Conservation (phyloP, 2,329 filamentous ascomycete genomes). For the Aspergillus fumigatiaffinis region DNA sequence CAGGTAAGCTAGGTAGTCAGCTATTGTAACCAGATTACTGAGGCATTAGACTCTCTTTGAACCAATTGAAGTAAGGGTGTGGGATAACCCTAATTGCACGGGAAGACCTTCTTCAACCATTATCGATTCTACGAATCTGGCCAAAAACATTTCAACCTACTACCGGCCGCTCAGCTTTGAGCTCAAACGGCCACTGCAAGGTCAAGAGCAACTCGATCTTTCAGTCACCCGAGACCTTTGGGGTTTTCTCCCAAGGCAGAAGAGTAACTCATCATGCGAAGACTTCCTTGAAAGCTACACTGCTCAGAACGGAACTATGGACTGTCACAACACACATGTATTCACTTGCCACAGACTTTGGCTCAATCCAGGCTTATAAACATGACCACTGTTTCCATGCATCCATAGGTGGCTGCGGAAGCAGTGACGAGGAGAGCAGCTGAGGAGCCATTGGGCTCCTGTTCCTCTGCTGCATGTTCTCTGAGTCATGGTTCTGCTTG, state of each 20-base stretch:
- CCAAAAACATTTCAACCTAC: constrained; percentile 5
- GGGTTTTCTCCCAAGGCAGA: background rate
- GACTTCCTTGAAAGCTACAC: constrained; percentile 3
- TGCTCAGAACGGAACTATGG: background rate
- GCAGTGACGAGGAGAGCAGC: too few relatives aligned
- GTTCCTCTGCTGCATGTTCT: too few relatives aligned
- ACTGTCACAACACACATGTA: background rate
- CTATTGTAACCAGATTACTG: too few relatives aligned
- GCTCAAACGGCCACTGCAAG: background rate
- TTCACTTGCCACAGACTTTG: constrained; percentile 4
- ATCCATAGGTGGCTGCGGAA: too few relatives aligned
- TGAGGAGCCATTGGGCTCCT: too few relatives aligned
- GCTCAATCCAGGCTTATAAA: constrained; percentile 1
- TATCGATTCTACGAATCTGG: background rate
- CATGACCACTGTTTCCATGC: too few relatives aligned
- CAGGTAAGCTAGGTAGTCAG: too few relatives aligned
- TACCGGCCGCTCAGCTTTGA: constrained; percentile 4
- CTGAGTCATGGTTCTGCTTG: too few relatives aligned
- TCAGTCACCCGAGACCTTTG: background rate
- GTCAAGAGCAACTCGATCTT: background rate
- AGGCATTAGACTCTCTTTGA: background rate
- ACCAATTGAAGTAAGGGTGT: constrained; percentile 5
- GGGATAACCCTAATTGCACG: constrained; percentile 1
- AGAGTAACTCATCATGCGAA: background rate
- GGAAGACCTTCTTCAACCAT: constrained; percentile 4